Base-by-base conservation (phyloP, 2,329 filamentous ascomycete species). In the Trichoderma breve region DNA sequence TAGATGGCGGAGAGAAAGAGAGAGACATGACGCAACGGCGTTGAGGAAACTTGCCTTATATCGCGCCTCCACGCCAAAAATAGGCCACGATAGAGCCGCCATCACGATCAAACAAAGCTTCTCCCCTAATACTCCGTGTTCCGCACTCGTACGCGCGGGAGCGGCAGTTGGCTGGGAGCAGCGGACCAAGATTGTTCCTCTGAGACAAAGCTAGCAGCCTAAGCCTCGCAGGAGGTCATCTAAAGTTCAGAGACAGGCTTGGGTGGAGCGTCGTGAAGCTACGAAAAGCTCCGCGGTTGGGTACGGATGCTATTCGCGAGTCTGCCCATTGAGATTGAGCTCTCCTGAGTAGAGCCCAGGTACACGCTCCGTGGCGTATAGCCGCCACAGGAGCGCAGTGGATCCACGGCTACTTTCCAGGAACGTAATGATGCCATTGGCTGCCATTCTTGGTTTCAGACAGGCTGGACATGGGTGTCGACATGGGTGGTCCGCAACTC, bases 31-130 rank as follows among this genome's bases (percentile, higher is more conserved):
- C 26, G 9, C 65, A 15, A 34, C 11, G 30, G 14, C 21, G 6
- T 26, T 36, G n/a, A 26, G 57, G 34, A 21, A 63, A 67, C 70
- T 68, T 68, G 64, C 70, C 70, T 63, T 72, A 63, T 72, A 72
- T 63, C 53, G 60, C 21, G 30, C 57, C 32, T 11, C 64, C 55
- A 21, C 4, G 32, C 64, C 53, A 55, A 68, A 68, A 62, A 68
- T 39, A 36, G 70, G 60, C 68, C 60, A 64, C 3, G 63, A 12
- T 15, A 60, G 26, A 30, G 32, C 24, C 21, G 51, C 32, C 65
- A 68, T 68, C 11, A 32, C 47, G 65, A 30, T 51, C 53, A 36
- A 32, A 32, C 58, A 62, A 39, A 21, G 51, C 64, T 63, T 53
- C 21, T 57, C 47, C 47, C 51, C 30, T 28, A 15, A 14, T 51